phyloP scores from a whole-genome alignment of 192 early-diverging fungal genomes.

The Allomyces macrogynus region DNA sequence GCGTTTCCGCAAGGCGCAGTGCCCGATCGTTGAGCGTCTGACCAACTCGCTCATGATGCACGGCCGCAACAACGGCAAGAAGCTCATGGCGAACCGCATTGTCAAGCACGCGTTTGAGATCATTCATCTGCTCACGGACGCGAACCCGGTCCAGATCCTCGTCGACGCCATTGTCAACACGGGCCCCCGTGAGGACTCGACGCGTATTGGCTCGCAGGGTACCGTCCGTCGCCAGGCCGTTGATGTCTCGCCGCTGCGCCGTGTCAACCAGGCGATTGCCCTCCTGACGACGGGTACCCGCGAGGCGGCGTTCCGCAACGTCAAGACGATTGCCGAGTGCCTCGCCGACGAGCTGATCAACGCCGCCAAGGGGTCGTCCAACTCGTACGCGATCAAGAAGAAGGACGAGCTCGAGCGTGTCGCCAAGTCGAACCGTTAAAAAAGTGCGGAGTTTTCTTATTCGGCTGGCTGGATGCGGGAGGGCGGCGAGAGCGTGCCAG shows the following conservation, averaged over 20 bases:
- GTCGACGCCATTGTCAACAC: conserved; percentile 99
- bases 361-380: conserved; percentile 93
- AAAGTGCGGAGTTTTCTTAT: too few relatives aligned
- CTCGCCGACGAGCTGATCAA: conserved; percentile 99
- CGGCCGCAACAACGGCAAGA: conserved; percentile 99
- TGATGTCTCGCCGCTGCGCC: conserved; percentile 93
- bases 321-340: conserved; percentile 99
- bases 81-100: conserved; percentile 95
- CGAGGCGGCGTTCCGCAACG: conserved; percentile 97
- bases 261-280: conserved; percentile 89
- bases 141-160: conserved; percentile 94
- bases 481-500: too few relatives aligned
- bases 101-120: conserved; percentile 99
- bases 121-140: conserved; percentile 91
- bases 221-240: conserved; percentile 98
- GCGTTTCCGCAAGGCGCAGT: conserved; percentile 96
- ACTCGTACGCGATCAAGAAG: conserved; percentile 99
- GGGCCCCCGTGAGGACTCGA: conserved; percentile 96
- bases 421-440: conserved; percentile 43
- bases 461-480: too few relatives aligned
- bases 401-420: conserved; percentile 96
- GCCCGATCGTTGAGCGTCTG: conserved; percentile 94
- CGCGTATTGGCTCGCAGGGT: conserved; percentile 91
- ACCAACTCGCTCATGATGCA: conserved; percentile 99
- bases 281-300: conserved; percentile 91